These are phyloP conservation scores for Sphagnum fallax DNA, from an alignment of 228 moss, liverwort and hornwort species.

Conservation along the genomic window DNA sequence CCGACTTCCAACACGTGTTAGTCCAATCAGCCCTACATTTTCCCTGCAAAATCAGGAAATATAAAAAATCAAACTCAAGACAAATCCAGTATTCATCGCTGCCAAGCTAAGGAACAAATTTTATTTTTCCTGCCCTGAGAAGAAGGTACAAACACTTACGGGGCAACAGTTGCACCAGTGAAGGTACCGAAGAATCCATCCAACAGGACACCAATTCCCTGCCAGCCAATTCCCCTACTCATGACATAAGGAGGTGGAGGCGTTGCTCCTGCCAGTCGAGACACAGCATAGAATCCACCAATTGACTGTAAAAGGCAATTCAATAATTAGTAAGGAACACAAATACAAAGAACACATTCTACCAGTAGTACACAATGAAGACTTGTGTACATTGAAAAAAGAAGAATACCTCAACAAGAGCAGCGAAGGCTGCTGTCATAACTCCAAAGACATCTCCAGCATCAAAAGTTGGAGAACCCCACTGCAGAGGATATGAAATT, in stretches of 20 bases:
- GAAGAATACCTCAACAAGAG: constrained; percentile 35
- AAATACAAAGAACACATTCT: too few relatives aligned
- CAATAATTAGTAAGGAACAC: not conserved
- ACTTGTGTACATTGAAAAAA: too few relatives aligned
- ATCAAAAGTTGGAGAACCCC: constrained; percentile 54
- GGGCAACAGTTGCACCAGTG: not conserved
- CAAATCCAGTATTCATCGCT: not conserved
- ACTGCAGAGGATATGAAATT: constrained; percentile 46
- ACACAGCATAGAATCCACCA: constrained; percentile 48
- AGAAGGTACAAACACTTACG: not conserved
- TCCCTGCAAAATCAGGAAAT: constrained; percentile 33
- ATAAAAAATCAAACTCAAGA: not conserved
- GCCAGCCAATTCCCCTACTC: constrained; percentile 59
- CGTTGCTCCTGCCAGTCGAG: constrained; percentile 45
- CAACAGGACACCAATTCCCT: constrained; percentile 6
- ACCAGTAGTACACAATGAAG: too few relatives aligned
- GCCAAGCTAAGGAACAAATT: not conserved
- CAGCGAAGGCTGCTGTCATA: constrained; percentile 51
- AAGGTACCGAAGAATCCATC: not conserved
- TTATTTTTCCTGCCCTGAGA: not conserved
- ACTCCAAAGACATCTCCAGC: constrained; percentile 44
- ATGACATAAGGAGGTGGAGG: constrained; percentile 54
- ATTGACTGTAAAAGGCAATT: constrained; percentile 48
- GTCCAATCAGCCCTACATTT: constrained; percentile 70
- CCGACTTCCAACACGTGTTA: constrained; percentile 78